Evolutionary conservation across 768 basidiomycete genomes (phyloP), one percentile per base, ranked within the genome.

Genomic region (Dioszegia crocea): DNA sequence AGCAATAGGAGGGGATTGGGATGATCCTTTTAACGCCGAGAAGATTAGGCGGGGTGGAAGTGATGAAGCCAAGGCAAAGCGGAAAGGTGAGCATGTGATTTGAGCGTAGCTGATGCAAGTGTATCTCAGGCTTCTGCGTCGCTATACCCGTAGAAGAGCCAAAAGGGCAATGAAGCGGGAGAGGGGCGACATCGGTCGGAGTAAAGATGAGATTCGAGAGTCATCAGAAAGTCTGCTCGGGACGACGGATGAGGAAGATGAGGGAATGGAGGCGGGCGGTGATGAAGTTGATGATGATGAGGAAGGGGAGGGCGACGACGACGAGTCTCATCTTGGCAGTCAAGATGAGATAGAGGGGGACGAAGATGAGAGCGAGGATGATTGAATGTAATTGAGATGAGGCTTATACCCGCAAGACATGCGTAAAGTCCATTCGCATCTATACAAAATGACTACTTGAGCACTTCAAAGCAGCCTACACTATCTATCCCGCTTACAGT

Each of bases 381-480:
- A n/a, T n/a, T n/a, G n/a, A n/a, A n/a, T n/a, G n/a, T n/a, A n/a
- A n/a, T n/a, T n/a, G n/a, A n/a, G n/a, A n/a, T n/a, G n/a, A n/a
- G n/a, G n/a, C n/a, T n/a, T n/a, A n/a, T n/a, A n/a, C n/a, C n/a
- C n/a, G n/a, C n/a, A n/a, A n/a, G n/a, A 33, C 33, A 33, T 6
- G 8, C 33, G 8, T 6, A 33, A 33, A 41, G 40, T 41, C 40
- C 40, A 41, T 33, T 6, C 33, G 14, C 33, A 33, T 24, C 12
- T 53, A 40, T 40, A 53, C 10, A n/a, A 8, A n/a, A n/a, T n/a
- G n/a, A 16, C 38, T 31, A 31, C 51, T 40, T 29, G 51, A 53
- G 51, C 51, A 53, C 51, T 53, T 53, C 51, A 27, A 53, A 53
- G 38, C 51, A 31, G 39, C 23, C 17, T 21, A 16, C 21, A 21